Base-by-base conservation (phyloP, 2,329 filamentous ascomycete genomes). In the Colletotrichum acutatum region DNA sequence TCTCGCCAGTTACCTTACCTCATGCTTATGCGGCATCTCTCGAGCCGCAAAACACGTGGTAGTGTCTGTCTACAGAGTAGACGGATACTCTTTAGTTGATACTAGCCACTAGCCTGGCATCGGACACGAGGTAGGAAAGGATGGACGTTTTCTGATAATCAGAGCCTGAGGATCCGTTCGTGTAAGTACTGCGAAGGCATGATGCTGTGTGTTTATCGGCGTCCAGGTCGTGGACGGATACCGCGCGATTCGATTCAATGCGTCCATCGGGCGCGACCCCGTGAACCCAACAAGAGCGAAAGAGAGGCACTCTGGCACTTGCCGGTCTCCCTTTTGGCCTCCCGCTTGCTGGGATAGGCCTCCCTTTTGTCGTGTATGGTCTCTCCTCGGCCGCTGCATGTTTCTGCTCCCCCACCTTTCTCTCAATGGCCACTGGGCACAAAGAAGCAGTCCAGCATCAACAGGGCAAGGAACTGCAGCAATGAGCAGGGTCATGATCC, bases 321-420 rank as follows among this genome's bases (percentile, higher is more conserved):
- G 62, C 62, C 19, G 62, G 52, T 26, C 63, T 63, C 54, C 54
- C 56, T 42, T n/a, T 70, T 70, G 61, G 26, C 59, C n/a, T 57
- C 54, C 60, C 42, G 26, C 46, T 53, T 42, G 26, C 54, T 59
- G 26, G 70, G 70, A 66, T 63, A 69, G 16, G 60, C 58, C 66
- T 63, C 54, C 58, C 42, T 68, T 54, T 42, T 46, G 26, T 46
- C 34, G 56, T 69, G 59, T 64, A 37, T 54, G 53, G 59, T 65
- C 60, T 70, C 32, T 60, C 32, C 59, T 54, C 60, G 61, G 59
- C 66, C 60, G 70, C 66, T 62, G 70, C 56, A 60, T 65, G 60
- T 65, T 72, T 60, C 66, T 72, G 66, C 59, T 42, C 26, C 54
- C 42, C 66, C 66, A 66, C 60, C 54, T 65, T 72, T 72, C 46